These are phyloP conservation scores for Macrocybe sp. DNA, from an alignment of 1,284 basidiomycete species.

Conservation along the genomic window DNA sequence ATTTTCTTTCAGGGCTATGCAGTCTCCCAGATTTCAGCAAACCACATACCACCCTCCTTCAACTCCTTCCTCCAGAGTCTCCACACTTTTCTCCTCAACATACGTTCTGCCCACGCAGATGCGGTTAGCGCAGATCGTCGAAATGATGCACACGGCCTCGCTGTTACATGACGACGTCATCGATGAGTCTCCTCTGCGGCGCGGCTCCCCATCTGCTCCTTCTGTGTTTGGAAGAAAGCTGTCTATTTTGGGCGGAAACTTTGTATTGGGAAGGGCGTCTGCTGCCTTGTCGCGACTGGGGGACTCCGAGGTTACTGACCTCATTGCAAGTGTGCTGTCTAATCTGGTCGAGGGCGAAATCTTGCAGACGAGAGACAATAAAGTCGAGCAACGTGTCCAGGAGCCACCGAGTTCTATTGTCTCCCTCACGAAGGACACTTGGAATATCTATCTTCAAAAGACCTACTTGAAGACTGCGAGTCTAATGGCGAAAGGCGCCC, in stretches of 20 bases:
- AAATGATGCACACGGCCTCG: conserved; percentile 98
- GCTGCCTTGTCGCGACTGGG: conserved; percentile 85
- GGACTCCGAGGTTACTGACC: conserved; percentile 86
- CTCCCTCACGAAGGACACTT: conserved; percentile 41
- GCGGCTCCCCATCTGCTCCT: conserved; percentile 82
- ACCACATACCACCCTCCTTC: conserved; percentile 21
- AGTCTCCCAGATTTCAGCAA: conserved; percentile 12
- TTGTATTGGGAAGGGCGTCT: conserved; percentile 87
- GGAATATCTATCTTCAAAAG: conserved; percentile 91
- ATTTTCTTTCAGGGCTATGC: conserved; percentile 28
- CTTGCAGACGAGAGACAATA: conserved; percentile 74
- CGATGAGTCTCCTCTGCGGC: conserved; percentile 79
- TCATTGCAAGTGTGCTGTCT: conserved; percentile 88
- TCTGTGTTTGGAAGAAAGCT: conserved; percentile 92
- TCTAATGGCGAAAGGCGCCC: conserved; percentile 90
- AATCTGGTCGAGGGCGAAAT: conserved; percentile 99
- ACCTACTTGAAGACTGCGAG: conserved; percentile 97
- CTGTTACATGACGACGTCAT: conserved; percentile 98
- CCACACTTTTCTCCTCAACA: conserved; percentile 16
- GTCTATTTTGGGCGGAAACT: conserved; percentile 93
- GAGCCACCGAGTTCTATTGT: not conserved
- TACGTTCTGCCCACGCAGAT: conserved; percentile 79
- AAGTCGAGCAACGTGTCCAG: conserved; percentile 7
- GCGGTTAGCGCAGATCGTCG: conserved; percentile 92
- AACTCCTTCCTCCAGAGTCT: conserved; percentile 15